Evolutionary conservation across 2,329 filamentous ascomycete species (phyloP), one percentile per base, ranked within the genome.

Genomic region (Colletotrichum tropicicola): DNA sequence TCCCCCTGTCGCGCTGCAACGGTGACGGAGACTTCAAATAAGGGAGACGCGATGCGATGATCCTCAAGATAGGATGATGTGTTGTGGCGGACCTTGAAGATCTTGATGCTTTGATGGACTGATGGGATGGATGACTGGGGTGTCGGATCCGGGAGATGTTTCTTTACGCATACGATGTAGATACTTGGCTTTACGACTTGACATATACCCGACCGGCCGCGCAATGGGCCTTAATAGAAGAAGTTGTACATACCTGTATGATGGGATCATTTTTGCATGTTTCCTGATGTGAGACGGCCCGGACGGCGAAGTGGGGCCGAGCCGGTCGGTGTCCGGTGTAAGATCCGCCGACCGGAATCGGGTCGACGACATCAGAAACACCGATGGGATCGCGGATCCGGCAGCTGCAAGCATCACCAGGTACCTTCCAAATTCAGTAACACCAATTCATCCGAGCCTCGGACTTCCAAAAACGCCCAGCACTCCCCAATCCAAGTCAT

Each of bases 401-500:
- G n/a, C 32, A 12, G 4, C 32, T 35, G 32, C 32, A 35, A 35
- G 32, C 32, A 35, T 35, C 32, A 35, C n/a, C n/a, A n/a, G n/a
- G n/a, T n/a, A n/a, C n/a, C n/a, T n/a, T 35, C 12, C n/a, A 15
- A 12, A 35, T 35, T 12, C 32, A 35, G 32, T 15, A 12, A 4
- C 13, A 12, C 32, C 32, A n/a, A 35, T 35, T 15, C 32, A 35
- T 35, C 13, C 32, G 32, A 35, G 12, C 32, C 5, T 35, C n/a
- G 12, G 12, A n/a, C 32, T 4, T 13, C 1, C 12, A 1, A 35
- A 35, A 35, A 15, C 32, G 13, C 32, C 32, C 12, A 6, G 32
- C 32, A 6, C 3, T 6, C 32, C 32, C 32, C 32, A 35, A 32
- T 35, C 23, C 30, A 53, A 66, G 63, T 66, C 63, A 59, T 66